Percentiles rank a stretch among this genome's conserved stretches.
Conservation (phyloP, 768 basidiomycete species). For the Rhizopogon vinicolor region DNA sequence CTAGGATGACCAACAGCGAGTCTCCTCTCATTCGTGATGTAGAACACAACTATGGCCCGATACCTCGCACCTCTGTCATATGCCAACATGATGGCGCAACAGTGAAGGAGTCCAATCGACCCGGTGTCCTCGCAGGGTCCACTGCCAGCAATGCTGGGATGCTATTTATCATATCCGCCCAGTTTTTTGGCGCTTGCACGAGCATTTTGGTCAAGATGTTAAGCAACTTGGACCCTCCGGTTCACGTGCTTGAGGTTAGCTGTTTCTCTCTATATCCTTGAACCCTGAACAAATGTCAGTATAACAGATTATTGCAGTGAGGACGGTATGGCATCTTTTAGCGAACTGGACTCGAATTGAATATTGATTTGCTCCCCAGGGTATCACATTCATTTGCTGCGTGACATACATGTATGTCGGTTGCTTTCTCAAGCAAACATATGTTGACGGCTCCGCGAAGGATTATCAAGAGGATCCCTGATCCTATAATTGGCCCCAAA, state of each 20-base stretch:
- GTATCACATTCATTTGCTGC: constrained; percentile 49
- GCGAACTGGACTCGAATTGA: neutral
- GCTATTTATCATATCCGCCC: constrained; percentile 51
- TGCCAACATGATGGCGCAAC: neutral
- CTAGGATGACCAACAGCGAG: neutral
- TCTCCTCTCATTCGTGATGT: neutral
- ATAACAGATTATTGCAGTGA: constrained; percentile 46
- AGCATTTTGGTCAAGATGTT: constrained; percentile 61
- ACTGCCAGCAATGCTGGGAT: constrained; percentile 48
- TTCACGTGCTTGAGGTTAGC: constrained; percentile 52
- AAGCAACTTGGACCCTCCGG: constrained; percentile 51
- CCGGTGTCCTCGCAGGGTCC: neutral
- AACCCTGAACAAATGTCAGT: neutral
- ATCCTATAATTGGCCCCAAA: constrained; percentile 68
- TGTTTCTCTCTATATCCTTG: neutral
- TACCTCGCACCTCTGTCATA: no score
- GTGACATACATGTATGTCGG: constrained; percentile 42
- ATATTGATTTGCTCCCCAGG: constrained; percentile 24
- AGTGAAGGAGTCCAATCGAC: neutral
- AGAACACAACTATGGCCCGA: neutral
- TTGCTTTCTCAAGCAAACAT: neutral
- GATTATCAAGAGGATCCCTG: constrained; percentile 36
- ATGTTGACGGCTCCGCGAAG: constrained; percentile 10
- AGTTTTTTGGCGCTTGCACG: constrained; percentile 58
- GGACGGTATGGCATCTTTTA: constrained; percentile 43